Base-by-base conservation (phyloP, 2,329 filamentous ascomycete species). In the Colletotrichum orbiculare region DNA sequence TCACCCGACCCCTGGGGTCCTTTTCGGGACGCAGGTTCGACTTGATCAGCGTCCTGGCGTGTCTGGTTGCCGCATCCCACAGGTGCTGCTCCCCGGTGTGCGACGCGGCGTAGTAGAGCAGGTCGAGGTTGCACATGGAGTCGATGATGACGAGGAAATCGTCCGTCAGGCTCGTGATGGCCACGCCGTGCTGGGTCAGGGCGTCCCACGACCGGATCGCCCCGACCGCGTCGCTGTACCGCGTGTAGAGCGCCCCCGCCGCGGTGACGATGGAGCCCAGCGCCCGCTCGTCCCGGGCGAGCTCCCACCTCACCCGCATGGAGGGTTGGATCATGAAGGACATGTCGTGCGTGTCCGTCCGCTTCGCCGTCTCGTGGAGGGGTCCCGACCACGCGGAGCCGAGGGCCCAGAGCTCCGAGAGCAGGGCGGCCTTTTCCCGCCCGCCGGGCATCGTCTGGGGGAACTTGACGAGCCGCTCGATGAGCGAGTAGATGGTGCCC, bases 281-380 rank as follows among this genome's bases (percentile, higher is more conserved):
- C 34, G 79, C 81, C 25, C 74, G 60, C 2, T 66, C 50, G 46
- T 82, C 78, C 0, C 76, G 75, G 0, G 77, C 75, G 6, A 84
- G 72, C 42, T 84, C 81, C 80, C 82, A 86, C 4, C 81, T 76
- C 12, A 79, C 79, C 42, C 80, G 81, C 55, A 84, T 74, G 1
- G 80, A 80, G 0, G 83, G 83, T 25, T 82, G 78, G 4, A 86
- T 81, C 68, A 86, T 85, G 67, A 86, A 86, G 0, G 81, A 82
- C 74, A 87, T 79, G 53, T 86, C 84, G 59, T 86, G 84, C 0
- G 83, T 86, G 58, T 85, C 82, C 4, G 76, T 84, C 5, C 80
- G 77, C 65, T 66, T 70, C 15, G 75, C 73, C 67, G 75, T 74
- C 38, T 60, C 25, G 67, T 78, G 77, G 0, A 82, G 68, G 0